A percentile compares a stretch with the other conserved stretches of the same genome.
Evolutionary conservation across 176 grass and related monocot genomes (phyloP).

Genomic region (Olyra latifolia): DNA sequence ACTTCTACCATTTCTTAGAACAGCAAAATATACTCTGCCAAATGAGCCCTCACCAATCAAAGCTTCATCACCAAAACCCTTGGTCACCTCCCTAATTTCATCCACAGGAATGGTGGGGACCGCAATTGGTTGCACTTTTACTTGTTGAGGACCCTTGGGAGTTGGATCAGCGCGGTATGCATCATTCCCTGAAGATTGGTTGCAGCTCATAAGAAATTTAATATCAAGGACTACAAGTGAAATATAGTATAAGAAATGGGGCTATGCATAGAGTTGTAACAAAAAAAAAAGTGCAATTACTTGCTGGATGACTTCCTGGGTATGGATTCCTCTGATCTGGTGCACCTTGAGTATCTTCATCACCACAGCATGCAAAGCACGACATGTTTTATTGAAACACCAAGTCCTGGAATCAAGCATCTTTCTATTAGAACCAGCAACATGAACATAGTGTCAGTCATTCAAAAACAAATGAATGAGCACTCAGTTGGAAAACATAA

Average conservation of each 20-base stretch:
- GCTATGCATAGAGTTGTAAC: not conserved
- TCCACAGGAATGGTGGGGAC: constrained; percentile 67
- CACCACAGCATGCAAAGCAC: constrained; percentile 59
- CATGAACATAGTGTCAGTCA: not conserved
- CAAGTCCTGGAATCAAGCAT: constrained; percentile 25
- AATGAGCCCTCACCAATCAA: constrained; percentile 89
- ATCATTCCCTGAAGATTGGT: constrained; percentile 50
- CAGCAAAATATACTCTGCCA: constrained; percentile 78
- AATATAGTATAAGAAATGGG: constrained; percentile 8
- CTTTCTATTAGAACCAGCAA: constrained; percentile 23
- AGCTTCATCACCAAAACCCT: constrained; percentile 77
- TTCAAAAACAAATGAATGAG: not conserved
- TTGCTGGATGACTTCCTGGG: constrained; percentile 48
- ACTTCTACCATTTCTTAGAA: constrained; percentile 69
- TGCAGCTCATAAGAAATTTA: not conserved
- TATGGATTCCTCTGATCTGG: constrained; percentile 48
- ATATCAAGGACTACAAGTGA: constrained; percentile 17
- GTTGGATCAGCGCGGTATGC: constrained; percentile 60
- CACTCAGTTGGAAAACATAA: not conserved
- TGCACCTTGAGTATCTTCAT: constrained; percentile 52
- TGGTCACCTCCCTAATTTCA: constrained; percentile 78
- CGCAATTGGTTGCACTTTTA: constrained; percentile 76
- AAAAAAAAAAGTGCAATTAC: constrained; percentile 45
- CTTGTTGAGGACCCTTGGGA: constrained; percentile 58
- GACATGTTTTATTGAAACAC: constrained; percentile 47